Conservation (phyloP, 2,329 filamentous ascomycete genomes). For the Cladosporium sp. region DNA sequence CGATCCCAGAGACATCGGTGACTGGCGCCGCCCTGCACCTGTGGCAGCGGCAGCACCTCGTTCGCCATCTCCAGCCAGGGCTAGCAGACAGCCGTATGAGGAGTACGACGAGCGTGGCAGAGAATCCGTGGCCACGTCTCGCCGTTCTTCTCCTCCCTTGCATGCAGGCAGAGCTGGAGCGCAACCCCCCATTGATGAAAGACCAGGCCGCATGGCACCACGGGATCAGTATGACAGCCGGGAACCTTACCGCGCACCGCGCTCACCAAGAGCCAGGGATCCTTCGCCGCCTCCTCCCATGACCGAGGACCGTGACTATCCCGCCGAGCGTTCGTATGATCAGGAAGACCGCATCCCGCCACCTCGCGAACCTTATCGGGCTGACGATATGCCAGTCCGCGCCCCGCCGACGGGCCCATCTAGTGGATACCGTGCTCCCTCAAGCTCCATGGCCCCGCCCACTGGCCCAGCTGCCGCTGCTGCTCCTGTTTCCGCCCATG, state of each 20-base stretch:
- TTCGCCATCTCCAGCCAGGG: slow-evolving; percentile 47
- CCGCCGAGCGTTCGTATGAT: slow-evolving; percentile 15
- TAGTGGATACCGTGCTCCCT: slow-evolving; percentile 18
- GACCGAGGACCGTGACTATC: slow-evolving; percentile 27
- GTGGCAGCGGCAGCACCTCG: slow-evolving; percentile 37
- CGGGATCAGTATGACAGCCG: slow-evolving; percentile 19
- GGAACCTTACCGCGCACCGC: slow-evolving; percentile 25
- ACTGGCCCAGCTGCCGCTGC: slow-evolving; percentile 27
- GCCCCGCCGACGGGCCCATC: slow-evolving; percentile 28
- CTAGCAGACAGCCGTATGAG: slow-evolving; percentile 24
- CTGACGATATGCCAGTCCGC: slow-evolving; percentile 22
- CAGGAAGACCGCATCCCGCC: slow-evolving; percentile 22
- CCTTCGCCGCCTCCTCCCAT: slow-evolving; percentile 16
- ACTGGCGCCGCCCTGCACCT: slow-evolving; percentile 37
- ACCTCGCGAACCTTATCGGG: slow-evolving; percentile 25
- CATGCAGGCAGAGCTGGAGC: slow-evolving; percentile 50
- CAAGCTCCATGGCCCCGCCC: slow-evolving; percentile 26
- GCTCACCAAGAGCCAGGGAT: slow-evolving; percentile 25
- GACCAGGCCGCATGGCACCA: slow-evolving; percentile 19
- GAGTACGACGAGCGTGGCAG: slow-evolving; percentile 49
- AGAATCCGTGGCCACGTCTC: slow-evolving; percentile 54
- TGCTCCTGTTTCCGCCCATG: slow-evolving; percentile 19
- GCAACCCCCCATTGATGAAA: slow-evolving; percentile 29
- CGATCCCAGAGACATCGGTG: slow-evolving; percentile 45
- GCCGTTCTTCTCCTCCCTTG: slow-evolving; percentile 56